Base-by-base conservation (phyloP, 2,329 filamentous ascomycete species). In the Colletotrichum sp. region DNA sequence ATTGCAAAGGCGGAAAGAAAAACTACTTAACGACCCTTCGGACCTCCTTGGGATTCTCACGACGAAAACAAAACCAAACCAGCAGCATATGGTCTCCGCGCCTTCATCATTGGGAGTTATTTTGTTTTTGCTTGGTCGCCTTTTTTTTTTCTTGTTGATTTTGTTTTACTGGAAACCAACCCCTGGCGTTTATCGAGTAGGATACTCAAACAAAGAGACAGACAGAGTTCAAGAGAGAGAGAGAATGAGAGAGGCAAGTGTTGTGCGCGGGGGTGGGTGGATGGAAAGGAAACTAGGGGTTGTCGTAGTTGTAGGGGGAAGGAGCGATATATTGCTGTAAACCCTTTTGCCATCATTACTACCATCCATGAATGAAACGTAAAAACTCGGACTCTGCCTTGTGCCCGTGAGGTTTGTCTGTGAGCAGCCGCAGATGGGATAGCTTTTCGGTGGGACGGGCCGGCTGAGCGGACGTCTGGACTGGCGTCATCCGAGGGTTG, bases 31-130 rank as follows among this genome's bases (percentile, higher is more conserved):
- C 39, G 60, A 34, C 32, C 57, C 44, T 60, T 59, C 34, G 70
- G 64, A 69, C 49, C 21, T 15, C 21, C 64, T 44, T 44, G 73
- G 73, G 65, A 69, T 69, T 69, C 63, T 73, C 34, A 74, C 71
- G 70, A 76, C 70, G 71, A 73, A 73, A 69, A 70, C 68, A 63
- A 75, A 69, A 74, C 49, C 52, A 39, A 71, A 60, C 21, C 44
- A 64, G 34, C 74, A 74, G 74, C 74, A 76, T 74, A 65, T 64
- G 74, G 71, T 74, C 28, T 52, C 57, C 71, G 49, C 65, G 74
- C 65, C 74, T 76, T 76, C 64, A 76, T 76, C 70, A 74, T 76
- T 74, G 65, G 74, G 74, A 76, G 74, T 76, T 73, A 57, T 64
- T 55, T 62, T 67, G 59, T 69, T 18, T 75, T 71, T 59, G 49